These are phyloP conservation scores for Ganoderma lucidum DNA, from an alignment of 1,284 basidiomycete genomes.

Conservation along the genomic window DNA sequence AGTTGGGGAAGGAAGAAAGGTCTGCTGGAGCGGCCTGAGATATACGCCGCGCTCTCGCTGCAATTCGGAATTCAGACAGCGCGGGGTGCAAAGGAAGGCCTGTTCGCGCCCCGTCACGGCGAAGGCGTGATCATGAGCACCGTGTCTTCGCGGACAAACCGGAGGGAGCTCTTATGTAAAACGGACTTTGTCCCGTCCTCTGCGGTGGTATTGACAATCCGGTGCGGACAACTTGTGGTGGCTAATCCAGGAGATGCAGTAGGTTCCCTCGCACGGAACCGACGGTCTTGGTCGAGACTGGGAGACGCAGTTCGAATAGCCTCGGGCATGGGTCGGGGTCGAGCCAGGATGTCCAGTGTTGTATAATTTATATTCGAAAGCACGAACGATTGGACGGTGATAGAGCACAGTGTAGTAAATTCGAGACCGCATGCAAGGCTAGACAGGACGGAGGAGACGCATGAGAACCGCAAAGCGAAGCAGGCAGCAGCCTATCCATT, in stretches of 20 bases:
- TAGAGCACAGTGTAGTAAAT: conserved; percentile 21
- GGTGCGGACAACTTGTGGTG: neutral
- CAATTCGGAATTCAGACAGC: conserved; percentile 14
- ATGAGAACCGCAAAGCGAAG: conserved; percentile 23
- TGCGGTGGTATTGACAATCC: neutral
- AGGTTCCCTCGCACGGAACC: no score
- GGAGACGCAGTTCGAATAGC: neutral
- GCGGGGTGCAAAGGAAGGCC: conserved; percentile 11
- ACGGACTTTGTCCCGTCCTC: conserved; percentile 6
- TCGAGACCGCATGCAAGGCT: neutral
- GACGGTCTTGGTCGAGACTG: no score
- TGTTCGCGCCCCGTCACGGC: conserved; percentile 11
- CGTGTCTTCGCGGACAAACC: conserved; percentile 4
- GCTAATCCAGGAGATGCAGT: neutral
- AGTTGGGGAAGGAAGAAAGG: neutral
- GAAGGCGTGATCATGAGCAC: conserved; percentile 46
- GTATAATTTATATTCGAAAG: conserved; percentile 15
- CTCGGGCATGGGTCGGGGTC: neutral
- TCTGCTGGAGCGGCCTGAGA: neutral
- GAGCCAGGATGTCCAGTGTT: neutral
- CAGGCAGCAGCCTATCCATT: conserved; percentile 42
- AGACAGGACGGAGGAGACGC: conserved; percentile 22
- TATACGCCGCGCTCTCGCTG: conserved; percentile 4
- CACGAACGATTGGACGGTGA: conserved; percentile 30
- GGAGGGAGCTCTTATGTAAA: conserved; percentile 25